phyloP scores from a whole-genome alignment of 2,329 filamentous ascomycete species.

The Dothistroma septosporum region DNA sequence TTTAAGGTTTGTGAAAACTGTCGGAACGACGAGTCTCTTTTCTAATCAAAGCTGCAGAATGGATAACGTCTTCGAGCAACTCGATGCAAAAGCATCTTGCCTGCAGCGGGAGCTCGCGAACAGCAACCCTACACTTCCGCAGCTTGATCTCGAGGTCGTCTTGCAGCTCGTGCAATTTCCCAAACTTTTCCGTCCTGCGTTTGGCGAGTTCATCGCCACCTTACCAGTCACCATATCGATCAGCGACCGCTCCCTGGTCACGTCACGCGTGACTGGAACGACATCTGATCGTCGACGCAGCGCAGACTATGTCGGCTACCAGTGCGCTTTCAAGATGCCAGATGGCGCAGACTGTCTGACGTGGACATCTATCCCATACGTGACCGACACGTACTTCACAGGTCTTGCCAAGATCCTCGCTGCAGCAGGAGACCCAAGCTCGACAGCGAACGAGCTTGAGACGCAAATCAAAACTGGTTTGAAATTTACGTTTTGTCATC shows the following conservation, averaged over 20 bases:
- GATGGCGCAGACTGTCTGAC: slow-evolving; percentile 10
- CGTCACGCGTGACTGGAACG: slow-evolving; percentile 6
- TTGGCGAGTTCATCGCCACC: slow-evolving; percentile 10
- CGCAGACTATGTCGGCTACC: slow-evolving; percentile 14
- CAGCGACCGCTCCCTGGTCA: slow-evolving; percentile 1
- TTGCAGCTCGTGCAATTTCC: slow-evolving; percentile 17
- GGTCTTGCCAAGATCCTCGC: slow-evolving; percentile 10
- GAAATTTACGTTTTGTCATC: slow-evolving; percentile 14
- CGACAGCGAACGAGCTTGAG: slow-evolving; percentile 6
- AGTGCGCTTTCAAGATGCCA: slow-evolving; percentile 12
- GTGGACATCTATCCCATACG: slow-evolving; percentile 18
- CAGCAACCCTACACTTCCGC: slow-evolving; percentile 1
- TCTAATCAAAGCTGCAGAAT: background rate
- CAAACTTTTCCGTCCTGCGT: slow-evolving; percentile 9
- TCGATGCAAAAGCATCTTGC: slow-evolving; percentile 15
- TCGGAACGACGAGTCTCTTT: background rate
- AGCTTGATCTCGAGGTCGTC: slow-evolving; percentile 9
- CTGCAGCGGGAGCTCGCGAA: slow-evolving; percentile 11
- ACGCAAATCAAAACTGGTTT: slow-evolving; percentile 8
- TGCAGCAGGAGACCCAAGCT: slow-evolving; percentile 6
- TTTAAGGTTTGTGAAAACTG: background rate
- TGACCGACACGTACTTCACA: slow-evolving; percentile 15
- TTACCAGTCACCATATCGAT: slow-evolving; percentile 12
- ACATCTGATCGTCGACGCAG: slow-evolving; percentile 8
- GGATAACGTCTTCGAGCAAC: slow-evolving; percentile 19